Base-by-base conservation (phyloP, 129 eudicot species). In the Cynara cardunculus region DNA sequence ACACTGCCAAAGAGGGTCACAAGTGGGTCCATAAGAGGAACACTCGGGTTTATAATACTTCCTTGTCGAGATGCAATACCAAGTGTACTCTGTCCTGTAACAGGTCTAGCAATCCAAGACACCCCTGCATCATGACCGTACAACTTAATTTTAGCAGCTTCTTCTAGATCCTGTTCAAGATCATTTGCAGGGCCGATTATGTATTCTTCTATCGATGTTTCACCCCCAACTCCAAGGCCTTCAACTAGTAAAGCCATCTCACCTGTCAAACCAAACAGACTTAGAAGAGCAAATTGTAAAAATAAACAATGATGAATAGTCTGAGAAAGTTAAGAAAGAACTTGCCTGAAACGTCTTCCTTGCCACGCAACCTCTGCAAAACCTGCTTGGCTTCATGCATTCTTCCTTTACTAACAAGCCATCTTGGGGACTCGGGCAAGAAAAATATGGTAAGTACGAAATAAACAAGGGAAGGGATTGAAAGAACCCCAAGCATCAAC, bases 161-260 rank as follows among this genome's bases (percentile, higher is more conserved):
- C 89, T 1, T 92, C 99, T 5, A 89, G 88, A 21, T 84, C 92
- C 18, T 83, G 84, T 67, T 79, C 84, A 25, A 89, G 91, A 53
- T 90, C 98, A 72, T 87, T 82, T 70, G 88, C 97, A 25, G 98
- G 97, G 22, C 81, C 88, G 27, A 94, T 87, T 69, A 92, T 84
- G 87, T 88, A 94, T 78, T 90, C 96, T 84, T 94, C 97, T 34
- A 91, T 87, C n/a, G 94, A 87, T 31, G 92, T 87, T n/a, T 94
- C 96, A 65, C 90, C 90, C 46, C 98, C 98, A 66, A 89, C 91
- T 68, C 85, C 96, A 27, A 92, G 90, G 21, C 97, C 98, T 85
- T 94, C 98, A 56, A 94, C 94, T 80, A 94, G 88, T 74, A 94
- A 75, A 59, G 98, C 97, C 97, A 94, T 81, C 81, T 94, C 98